Evolutionary conservation across 257 asterid genomes (phyloP).

Genomic region (Solanum clarkiae): DNA sequence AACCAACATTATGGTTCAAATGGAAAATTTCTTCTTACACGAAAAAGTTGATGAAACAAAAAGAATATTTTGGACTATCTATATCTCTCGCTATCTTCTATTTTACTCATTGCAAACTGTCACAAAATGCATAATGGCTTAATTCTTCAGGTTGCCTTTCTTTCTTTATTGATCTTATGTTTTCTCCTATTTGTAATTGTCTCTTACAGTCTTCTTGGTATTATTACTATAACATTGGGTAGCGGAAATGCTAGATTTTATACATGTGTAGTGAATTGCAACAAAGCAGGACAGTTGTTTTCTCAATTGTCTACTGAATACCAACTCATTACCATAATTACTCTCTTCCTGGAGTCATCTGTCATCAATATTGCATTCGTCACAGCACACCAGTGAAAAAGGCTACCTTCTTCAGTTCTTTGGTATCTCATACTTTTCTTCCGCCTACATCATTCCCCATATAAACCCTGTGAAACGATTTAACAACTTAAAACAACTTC

Average conservation of each 20-base stretch:
- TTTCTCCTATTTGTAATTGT: not conserved
- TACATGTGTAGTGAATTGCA: not conserved
- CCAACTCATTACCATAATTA: not conserved
- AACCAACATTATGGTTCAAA: not conserved
- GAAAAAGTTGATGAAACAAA: not conserved
- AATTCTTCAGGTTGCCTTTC: not conserved
- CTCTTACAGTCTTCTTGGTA: not conserved
- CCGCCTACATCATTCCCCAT: not conserved
- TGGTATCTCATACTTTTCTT: not conserved
- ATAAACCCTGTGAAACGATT: not conserved
- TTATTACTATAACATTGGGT: not conserved
- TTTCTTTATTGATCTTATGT: not conserved
- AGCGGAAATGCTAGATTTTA: not conserved
- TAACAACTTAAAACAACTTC: not conserved
- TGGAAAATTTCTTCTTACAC: not conserved
- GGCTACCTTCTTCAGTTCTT: not conserved
- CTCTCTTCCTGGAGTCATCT: not conserved
- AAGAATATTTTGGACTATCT: not conserved
- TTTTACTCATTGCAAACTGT: not conserved
- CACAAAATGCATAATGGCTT: not conserved
- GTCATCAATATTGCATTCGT: not conserved
- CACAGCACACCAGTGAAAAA: not conserved
- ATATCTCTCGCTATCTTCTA: not conserved
- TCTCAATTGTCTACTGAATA: not conserved
- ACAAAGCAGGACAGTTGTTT: not conserved